Evolutionary conservation across 139 green algal genomes (phyloP).

Genomic region (Pycnococcus provasolii): DNA sequence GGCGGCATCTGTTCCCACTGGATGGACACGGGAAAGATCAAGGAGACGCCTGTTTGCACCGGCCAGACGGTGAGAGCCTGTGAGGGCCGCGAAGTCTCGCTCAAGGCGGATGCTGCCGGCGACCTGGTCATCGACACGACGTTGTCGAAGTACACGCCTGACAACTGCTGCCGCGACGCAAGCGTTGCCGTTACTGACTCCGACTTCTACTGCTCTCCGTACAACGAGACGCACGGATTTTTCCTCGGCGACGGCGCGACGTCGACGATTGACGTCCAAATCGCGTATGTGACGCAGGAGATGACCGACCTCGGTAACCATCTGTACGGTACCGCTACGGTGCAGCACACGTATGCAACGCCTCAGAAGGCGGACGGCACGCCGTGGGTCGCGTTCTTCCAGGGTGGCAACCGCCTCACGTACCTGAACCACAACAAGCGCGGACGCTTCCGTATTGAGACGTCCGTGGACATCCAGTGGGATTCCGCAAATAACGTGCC

Average conservation of each 20-base stretch:
- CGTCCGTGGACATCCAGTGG: conserved; percentile 8
- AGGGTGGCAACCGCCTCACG: conserved; percentile 27
- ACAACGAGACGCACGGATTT: conserved; percentile 23
- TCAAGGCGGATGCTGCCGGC: no score
- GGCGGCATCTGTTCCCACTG: background rate
- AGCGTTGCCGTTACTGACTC: background rate
- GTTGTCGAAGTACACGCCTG: no score
- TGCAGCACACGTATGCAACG: conserved; percentile 3
- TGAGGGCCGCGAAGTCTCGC: no score
- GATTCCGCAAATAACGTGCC: conserved; percentile 11
- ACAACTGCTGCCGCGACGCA: no score
- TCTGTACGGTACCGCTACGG: conserved; percentile 1
- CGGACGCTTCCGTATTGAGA: conserved; percentile 27
- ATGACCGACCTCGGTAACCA: conserved; percentile 18
- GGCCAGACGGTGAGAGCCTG: no score
- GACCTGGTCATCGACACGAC: no score
- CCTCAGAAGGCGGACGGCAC: background rate
- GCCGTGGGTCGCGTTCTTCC: conserved; percentile 31
- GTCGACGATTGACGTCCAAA: background rate
- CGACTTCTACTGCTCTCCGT: conserved; percentile 18
- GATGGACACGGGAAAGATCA: background rate
- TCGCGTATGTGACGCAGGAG: conserved; percentile 1
- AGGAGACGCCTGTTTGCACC: background rate
- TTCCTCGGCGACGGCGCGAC: conserved; percentile 29
- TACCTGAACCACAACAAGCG: conserved; percentile 32